Evolutionary conservation across 2,329 filamentous ascomycete genomes (phyloP).

Genomic region (Sphaerulina vaccinii): DNA sequence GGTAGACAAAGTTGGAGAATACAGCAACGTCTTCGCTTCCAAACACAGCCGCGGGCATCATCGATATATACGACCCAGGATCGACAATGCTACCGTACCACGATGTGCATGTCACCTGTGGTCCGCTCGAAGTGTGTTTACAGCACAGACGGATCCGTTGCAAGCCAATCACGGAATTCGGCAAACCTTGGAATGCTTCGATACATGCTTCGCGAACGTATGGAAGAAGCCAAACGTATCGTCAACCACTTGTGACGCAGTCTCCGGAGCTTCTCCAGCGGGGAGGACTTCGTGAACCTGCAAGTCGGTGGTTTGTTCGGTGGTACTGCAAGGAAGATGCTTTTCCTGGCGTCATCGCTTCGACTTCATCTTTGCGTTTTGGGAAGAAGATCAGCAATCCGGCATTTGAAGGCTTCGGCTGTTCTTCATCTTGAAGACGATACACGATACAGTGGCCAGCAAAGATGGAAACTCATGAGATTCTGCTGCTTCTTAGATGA

Average conservation of each 20-base stretch:
- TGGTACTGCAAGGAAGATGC: slow-evolving; percentile 18
- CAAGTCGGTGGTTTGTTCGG: slow-evolving; percentile 15
- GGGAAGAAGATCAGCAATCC: slow-evolving; percentile 2
- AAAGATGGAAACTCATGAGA: background rate
- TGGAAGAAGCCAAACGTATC: slow-evolving; percentile 5
- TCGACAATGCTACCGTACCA: slow-evolving; percentile 4
- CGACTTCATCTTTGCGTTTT: slow-evolving; percentile 9
- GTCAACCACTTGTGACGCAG: slow-evolving; percentile 14
- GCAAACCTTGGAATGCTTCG: background rate
- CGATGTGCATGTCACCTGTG: slow-evolving; percentile 4
- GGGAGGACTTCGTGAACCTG: slow-evolving; percentile 14
- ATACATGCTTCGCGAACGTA: background rate
- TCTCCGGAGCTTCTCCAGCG: slow-evolving; percentile 14
- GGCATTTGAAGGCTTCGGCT: slow-evolving; percentile 12
- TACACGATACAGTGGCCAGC: no score
- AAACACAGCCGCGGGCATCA: background rate
- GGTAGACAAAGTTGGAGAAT: background rate
- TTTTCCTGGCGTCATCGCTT: slow-evolving; percentile 19
- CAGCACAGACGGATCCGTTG: no score
- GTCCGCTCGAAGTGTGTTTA: background rate
- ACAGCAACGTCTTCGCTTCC: slow-evolving; percentile 1
- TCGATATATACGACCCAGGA: slow-evolving; percentile 1
- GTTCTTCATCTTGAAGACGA: no score
- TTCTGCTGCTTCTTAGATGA: background rate
- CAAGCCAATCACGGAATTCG: no score